Evolutionary conservation across 768 basidiomycete species (phyloP), one percentile per base, ranked within the genome.

Genomic region (Rhodosporidiobolus sp.): DNA sequence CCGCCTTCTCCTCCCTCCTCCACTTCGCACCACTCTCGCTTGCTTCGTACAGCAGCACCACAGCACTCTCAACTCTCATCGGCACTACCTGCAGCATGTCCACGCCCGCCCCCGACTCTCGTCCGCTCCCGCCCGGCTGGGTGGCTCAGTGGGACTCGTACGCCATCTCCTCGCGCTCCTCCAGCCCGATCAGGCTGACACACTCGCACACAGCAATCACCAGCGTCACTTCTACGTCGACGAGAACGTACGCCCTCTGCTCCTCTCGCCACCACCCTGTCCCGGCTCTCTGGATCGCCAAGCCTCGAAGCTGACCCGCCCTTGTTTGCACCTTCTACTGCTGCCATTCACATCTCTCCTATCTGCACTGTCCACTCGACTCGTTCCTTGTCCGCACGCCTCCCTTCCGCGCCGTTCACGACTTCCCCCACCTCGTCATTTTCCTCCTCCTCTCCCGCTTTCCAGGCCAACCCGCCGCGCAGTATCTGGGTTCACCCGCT

Each of bases 401-500:
- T n/a, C n/a, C n/a, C n/a, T n/a, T 38, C 35, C 7, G 3, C 0
- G 43, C n/a, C 26, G n/a, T n/a, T n/a, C n/a, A 22, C 28, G 46
- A 20, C 16, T 49, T 19, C 30, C 30, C 3, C 8, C 20, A 7
- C 9, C 3, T 52, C 49, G 11, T 52, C 22, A 35, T 16, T 52
- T 63, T 35, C 43, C 52, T 9, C 30, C 28, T 19, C 10, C 28
- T 6, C 4, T 16, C 35, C 4, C 2, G 9, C n/a, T 22, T n/a
- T 6, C 45, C 58, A 81, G 68, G 85, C 86, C 1, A 82, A 79
- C 14, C 89, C 90, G 14, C 86, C 88, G 1, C 85, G 89, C 0
- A 84, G 86, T 0, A 89, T 87, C 76, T 91, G 89, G 90, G 83
- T 84, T 2, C 89, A 91, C 77, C 89, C 90, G 2, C 86, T 86